Conservation (phyloP, 805 yeast species). For the Saturnispora silvae region DNA sequence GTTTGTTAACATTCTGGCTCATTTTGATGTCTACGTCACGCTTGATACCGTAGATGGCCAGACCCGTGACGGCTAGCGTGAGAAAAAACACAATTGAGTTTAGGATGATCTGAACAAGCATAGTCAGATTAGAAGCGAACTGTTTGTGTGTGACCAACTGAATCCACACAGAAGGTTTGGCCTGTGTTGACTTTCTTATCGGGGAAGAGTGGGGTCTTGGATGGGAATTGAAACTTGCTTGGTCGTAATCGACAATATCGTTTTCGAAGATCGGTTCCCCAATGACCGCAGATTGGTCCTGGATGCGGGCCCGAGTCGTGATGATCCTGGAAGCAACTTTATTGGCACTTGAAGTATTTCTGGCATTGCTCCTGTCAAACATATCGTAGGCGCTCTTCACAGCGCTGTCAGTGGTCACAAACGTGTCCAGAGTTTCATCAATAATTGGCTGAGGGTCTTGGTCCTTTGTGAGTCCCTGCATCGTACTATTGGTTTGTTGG, state of each 20-base stretch:
- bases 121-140: conserved; percentile 19
- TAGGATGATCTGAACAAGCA: conserved; percentile 19
- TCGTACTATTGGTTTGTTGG: too few species aligned
- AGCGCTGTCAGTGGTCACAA: not conserved
- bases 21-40: conserved; percentile 63
- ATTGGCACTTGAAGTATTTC: too few species aligned
- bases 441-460: too few species aligned
- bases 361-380: not conserved
- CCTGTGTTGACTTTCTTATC: not conserved
- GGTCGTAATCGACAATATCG: too few species aligned
- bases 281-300: too few species aligned
- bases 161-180: too few species aligned
- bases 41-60: conserved; percentile 21
- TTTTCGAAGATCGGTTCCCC: too few species aligned
- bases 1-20: conserved; percentile 49
- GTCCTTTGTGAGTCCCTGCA: too few species aligned
- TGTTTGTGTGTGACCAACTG: conserved; percentile 20
- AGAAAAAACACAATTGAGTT: conserved; percentile 18
- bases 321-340: too few species aligned
- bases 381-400: not conserved
- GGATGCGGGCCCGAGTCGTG: too few species aligned
- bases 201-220: conserved; percentile 8
- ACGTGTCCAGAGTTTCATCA: too few species aligned
- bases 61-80: conserved; percentile 13
- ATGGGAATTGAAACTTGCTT: too few species aligned